A percentile compares a stretch with the other conserved stretches of the same genome.
Conservation (phyloP, 192 early-diverging fungal genomes). For the Anaeromyces robustus region DNA sequence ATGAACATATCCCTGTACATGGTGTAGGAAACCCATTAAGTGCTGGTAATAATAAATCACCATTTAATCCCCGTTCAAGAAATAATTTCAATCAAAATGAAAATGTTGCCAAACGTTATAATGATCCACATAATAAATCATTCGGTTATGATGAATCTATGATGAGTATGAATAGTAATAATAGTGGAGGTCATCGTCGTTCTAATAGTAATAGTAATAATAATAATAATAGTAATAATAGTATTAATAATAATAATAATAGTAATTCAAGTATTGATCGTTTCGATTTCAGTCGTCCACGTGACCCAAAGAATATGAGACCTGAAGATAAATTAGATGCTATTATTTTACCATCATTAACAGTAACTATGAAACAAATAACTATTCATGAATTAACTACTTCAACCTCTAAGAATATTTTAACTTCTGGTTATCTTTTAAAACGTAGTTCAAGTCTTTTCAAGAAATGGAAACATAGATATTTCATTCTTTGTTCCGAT, state of each 20-base stretch:
- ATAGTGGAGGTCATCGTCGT: too few species aligned
- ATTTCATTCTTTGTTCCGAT: not conserved
- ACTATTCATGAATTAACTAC: not conserved
- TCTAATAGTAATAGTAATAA: not conserved
- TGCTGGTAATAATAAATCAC: too few species aligned
- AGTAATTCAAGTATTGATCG: not conserved
- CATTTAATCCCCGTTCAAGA: too few species aligned
- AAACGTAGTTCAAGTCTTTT: not conserved
- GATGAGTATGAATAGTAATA: too few species aligned
- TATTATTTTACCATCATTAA: not conserved
- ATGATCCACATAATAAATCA: too few species aligned
- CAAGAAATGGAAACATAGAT: not conserved
- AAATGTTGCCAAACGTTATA: too few species aligned
- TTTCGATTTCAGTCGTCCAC: not conserved
- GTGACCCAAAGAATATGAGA: not conserved
- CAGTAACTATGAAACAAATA: not conserved
- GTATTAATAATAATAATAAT: too few species aligned
- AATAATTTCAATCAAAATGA: too few species aligned
- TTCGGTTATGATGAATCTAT: not conserved
- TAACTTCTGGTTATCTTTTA: not conserved
- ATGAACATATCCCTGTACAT: too few species aligned
- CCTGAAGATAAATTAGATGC: not conserved
- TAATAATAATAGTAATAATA: not conserved
- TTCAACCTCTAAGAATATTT: not conserved
- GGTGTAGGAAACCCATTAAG: too few species aligned